Percentiles rank a stretch among this genome's conserved stretches.
phyloP scores from a whole-genome alignment of 768 basidiomycete species.

The Termitomyces sp. region DNA sequence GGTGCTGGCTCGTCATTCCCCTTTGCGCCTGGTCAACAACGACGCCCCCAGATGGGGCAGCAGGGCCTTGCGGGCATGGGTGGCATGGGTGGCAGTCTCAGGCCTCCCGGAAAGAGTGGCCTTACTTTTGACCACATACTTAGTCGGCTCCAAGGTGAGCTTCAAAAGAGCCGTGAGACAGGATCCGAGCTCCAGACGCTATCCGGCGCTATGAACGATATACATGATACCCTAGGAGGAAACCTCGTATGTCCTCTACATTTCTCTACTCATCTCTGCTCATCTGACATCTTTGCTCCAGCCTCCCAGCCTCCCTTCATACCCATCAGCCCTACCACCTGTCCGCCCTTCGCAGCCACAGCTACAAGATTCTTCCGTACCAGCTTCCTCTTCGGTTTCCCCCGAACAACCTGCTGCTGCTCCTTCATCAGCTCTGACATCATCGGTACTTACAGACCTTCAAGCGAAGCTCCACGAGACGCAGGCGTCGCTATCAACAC shows the following conservation, averaged over 20 bases:
- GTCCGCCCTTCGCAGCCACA: conserved; percentile 37
- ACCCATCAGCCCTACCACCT: conserved; percentile 63
- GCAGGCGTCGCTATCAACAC: conserved; percentile 67
- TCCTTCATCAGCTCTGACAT: conserved; percentile 20
- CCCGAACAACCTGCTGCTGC: conserved; percentile 16
- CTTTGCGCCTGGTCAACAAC: conserved; percentile 36
- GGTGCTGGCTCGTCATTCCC: conserved; percentile 16
- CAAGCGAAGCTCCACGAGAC: conserved; percentile 85
- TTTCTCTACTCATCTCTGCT: not conserved
- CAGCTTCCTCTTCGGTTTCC: conserved; percentile 13
- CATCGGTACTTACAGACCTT: conserved; percentile 49
- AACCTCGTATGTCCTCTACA: conserved; percentile 51
- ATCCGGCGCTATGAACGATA: conserved; percentile 80
- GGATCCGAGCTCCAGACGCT: conserved; percentile 80
- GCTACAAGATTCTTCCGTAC: conserved; percentile 21
- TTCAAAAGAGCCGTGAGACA: conserved; percentile 95
- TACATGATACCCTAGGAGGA: conserved; percentile 88
- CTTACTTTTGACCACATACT: conserved; percentile 92
- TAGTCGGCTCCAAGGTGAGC: conserved; percentile 82
- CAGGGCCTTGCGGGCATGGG: conserved; percentile 70
- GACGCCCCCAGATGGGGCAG: conserved; percentile 54
- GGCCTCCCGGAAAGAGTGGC: conserved; percentile 77
- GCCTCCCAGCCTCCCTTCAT: conserved; percentile 61
- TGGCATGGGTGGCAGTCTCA: conserved; percentile 69
- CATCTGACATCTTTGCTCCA: conserved; percentile 20